Conservation (phyloP, 225 moss, liverwort and hornwort species). For the Bryum argenteum region DNA sequence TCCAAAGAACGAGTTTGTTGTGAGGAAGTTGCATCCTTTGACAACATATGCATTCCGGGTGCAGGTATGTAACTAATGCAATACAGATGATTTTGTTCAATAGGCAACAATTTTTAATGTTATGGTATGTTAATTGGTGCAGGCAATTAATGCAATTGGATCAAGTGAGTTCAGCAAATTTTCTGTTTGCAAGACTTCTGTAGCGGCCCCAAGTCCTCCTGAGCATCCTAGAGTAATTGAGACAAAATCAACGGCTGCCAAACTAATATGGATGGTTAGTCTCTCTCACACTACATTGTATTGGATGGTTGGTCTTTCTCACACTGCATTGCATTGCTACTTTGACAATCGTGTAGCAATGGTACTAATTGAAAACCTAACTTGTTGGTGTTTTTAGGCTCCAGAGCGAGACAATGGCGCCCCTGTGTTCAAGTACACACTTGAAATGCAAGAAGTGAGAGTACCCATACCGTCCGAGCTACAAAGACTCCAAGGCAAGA, state of each 20-base stretch:
- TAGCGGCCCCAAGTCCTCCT: slow-evolving; percentile 27
- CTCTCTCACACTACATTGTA: too few species aligned
- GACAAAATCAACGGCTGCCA: slow-evolving; percentile 16
- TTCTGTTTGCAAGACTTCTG: not conserved
- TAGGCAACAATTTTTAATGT: too few species aligned
- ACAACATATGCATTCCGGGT: slow-evolving; percentile 45
- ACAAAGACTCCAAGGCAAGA: slow-evolving; percentile 25
- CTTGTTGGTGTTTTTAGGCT: slow-evolving; percentile 23
- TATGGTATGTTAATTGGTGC: too few species aligned
- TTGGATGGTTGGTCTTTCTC: too few species aligned
- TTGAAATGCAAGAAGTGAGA: slow-evolving; percentile 32
- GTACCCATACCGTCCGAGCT: too few species aligned
- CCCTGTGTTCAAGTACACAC: slow-evolving; percentile 21
- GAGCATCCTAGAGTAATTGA: slow-evolving; percentile 8
- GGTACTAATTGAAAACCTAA: too few species aligned
- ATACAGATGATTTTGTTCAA: too few species aligned
- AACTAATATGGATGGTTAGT: slow-evolving; percentile 39
- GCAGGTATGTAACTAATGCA: slow-evolving; percentile 28
- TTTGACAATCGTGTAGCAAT: too few species aligned
- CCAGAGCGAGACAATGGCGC: slow-evolving; percentile 34
- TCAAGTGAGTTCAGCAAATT: slow-evolving; percentile 32
- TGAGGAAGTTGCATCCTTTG: slow-evolving; percentile 35
- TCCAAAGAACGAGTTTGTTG: slow-evolving; percentile 16
- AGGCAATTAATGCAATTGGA: slow-evolving; percentile 25
- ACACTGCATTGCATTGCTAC: too few species aligned